Evolutionary conservation across 768 basidiomycete species (phyloP).

Genomic region (Pisolithus albus): DNA sequence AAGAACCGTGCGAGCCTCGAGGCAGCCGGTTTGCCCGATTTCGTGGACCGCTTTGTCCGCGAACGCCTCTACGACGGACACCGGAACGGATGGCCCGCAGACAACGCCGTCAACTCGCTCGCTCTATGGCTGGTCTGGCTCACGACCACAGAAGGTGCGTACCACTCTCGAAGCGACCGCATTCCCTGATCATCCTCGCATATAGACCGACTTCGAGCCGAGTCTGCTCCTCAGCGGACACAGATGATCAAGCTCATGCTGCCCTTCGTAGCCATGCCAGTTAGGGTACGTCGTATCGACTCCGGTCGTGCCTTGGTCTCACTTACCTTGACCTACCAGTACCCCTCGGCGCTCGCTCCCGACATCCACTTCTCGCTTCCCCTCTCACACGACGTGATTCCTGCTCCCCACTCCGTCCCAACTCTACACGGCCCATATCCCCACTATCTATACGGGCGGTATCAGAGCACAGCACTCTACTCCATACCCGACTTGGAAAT

Average conservation of each 20-base stretch:
- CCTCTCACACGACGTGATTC: constrained; percentile 19
- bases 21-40: constrained; percentile 41
- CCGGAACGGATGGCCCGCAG: constrained; percentile 51
- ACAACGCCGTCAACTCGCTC: constrained; percentile 42
- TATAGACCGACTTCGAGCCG: constrained; percentile 24
- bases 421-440: constrained; percentile 44
- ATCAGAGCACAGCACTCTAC: constrained; percentile 25
- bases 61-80: constrained; percentile 38
- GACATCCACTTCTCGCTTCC: constrained; percentile 56
- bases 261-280: constrained; percentile 44
- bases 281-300: constrained; percentile 30
- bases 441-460: constrained; percentile 33
- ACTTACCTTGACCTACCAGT: constrained; percentile 30
- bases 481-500: constrained; percentile 22
- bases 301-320: background rate
- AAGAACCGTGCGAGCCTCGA: constrained; percentile 54
- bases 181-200: background rate
- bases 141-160: constrained; percentile 44
- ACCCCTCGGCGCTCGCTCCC: constrained; percentile 52
- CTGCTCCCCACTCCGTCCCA: constrained; percentile 23
- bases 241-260: constrained; percentile 30
- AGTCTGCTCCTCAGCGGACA: constrained; percentile 21
- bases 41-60: constrained; percentile 40
- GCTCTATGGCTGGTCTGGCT: constrained; percentile 64
- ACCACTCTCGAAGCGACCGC: background rate